These are phyloP conservation scores for Hanseniaspora occidentalis DNA, from an alignment of 805 yeast genomes.

Conservation along the genomic window DNA sequence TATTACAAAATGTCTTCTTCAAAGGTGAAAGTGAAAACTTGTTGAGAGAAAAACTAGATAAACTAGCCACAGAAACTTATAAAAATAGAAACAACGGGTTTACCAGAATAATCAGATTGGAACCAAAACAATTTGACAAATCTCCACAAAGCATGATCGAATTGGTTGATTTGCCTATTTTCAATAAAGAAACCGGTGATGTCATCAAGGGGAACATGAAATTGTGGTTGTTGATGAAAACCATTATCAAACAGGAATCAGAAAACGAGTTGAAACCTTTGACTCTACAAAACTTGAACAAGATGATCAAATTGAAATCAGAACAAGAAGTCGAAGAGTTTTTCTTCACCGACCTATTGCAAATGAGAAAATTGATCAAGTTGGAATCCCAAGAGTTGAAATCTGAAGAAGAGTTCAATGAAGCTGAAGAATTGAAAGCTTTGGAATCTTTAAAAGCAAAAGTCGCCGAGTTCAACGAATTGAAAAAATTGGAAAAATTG, in stretches of 20 bases:
- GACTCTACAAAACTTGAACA: neutral
- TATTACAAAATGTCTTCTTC: conserved; percentile 32
- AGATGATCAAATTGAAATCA: neutral
- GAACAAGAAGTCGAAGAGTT: neutral
- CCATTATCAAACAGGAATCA: conserved; percentile 14
- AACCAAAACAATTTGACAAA: conserved; percentile 77
- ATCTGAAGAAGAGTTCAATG: conserved; percentile 3
- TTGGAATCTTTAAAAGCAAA: neutral
- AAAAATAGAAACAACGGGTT: conserved; percentile 61
- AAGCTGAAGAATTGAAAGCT: neutral
- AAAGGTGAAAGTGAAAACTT: conserved; percentile 33
- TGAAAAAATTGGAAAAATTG: neutral
- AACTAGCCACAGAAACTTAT: conserved; percentile 55
- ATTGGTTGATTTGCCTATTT: conserved; percentile 52
- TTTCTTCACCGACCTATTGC: conserved; percentile 2
- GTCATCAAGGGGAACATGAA: conserved; percentile 21
- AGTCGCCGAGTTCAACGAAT: neutral
- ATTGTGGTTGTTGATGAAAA: conserved; percentile 21
- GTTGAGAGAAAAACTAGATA: conserved; percentile 48
- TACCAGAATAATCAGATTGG: conserved; percentile 73
- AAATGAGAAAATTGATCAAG: conserved; percentile 3
- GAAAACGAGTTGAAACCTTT: conserved; percentile 8
- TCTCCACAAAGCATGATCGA: conserved; percentile 86
- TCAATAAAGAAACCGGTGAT: neutral
- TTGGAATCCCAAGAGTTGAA: no score